A percentile compares a stretch with the other conserved stretches of the same genome.
These are phyloP conservation scores for Betula pendula DNA, from an alignment of 306 rosid species.

Conservation along the genomic window DNA sequence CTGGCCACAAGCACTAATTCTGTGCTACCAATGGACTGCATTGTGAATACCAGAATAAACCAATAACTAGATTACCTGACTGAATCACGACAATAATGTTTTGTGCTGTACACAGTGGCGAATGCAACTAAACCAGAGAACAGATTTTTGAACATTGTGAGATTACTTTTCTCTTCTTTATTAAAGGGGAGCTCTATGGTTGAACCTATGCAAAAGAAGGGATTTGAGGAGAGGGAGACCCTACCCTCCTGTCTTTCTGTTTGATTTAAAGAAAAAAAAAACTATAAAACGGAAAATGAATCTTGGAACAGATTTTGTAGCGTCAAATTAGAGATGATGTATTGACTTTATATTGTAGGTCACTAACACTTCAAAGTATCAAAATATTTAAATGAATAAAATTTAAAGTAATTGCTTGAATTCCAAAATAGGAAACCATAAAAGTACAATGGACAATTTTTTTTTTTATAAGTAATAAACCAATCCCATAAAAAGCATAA, in stretches of 20 bases:
- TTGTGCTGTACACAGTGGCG: not conserved
- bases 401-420: not conserved
- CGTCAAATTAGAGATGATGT: not conserved
- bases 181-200: not conserved
- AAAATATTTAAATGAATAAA: not conserved
- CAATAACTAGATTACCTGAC: not conserved
- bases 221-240: not conserved
- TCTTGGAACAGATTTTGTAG: not conserved
- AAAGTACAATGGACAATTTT: not conserved
- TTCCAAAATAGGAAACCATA: not conserved
- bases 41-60: not conserved
- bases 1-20: not conserved
- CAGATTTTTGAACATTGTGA: not conserved
- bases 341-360: not conserved
- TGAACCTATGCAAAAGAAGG: not conserved
- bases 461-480: too few species aligned
- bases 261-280: not conserved
- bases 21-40: not conserved
- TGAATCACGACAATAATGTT: not conserved
- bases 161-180: not conserved
- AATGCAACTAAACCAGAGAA: not conserved
- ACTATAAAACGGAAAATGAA: not conserved
- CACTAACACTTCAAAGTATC: not conserved
- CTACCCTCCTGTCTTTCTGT: not conserved
- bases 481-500: too few species aligned